Evolutionary conservation across 176 grass and related monocot genomes (phyloP), one percentile per base, ranked within the genome.

Genomic region (Carex cristatella): DNA sequence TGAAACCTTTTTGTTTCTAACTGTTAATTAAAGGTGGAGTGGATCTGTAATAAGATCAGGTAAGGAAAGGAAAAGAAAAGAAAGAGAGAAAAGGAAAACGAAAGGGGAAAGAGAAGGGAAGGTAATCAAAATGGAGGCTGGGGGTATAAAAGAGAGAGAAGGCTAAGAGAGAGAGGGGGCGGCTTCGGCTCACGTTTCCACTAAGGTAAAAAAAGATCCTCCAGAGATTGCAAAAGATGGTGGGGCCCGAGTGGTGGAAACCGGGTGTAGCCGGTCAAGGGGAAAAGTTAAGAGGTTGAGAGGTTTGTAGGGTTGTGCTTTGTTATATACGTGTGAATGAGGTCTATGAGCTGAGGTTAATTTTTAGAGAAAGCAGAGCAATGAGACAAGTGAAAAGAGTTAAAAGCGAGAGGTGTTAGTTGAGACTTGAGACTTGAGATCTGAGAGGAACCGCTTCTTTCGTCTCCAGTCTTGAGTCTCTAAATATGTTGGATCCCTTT

Each of bases 171-270:
- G 40, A 46, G 44, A 14, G 46, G 49, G 69, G 87, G 81, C 81
- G 73, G 82, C 81, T 81, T 85, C 63, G 55, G 73, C 61, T 69
- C 82, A 88, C 74, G 83, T 88, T 88, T 80, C 82, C 87, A 88
- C 82, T 81, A 78, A 51, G 48, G 48, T 51, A 51, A 85, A 80
- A 83, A 46, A 46, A 8, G 86, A 87, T 87, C 86, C 69, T 60
- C 67, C 37, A 87, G 86, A 84, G 79, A 87, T 87, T 74, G 79
- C 85, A 73, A 82, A 44, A 48, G 30, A 65, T 48, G 51, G 68
- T 48, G 58, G 86, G 67, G 8, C 40, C 84, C 57, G 1, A 3
- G 14, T 13, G 23, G 14, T 10, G 8, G 12, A 61, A 4, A 87
- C 48, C n/a, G 69, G 69, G 18, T 28, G 55, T 32, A 64, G 57